Percentiles rank a stretch among this genome's conserved stretches.
These are phyloP conservation scores for Coemansia sp. DNA, from an alignment of 192 early-diverging fungal species.

Conservation along the genomic window DNA sequence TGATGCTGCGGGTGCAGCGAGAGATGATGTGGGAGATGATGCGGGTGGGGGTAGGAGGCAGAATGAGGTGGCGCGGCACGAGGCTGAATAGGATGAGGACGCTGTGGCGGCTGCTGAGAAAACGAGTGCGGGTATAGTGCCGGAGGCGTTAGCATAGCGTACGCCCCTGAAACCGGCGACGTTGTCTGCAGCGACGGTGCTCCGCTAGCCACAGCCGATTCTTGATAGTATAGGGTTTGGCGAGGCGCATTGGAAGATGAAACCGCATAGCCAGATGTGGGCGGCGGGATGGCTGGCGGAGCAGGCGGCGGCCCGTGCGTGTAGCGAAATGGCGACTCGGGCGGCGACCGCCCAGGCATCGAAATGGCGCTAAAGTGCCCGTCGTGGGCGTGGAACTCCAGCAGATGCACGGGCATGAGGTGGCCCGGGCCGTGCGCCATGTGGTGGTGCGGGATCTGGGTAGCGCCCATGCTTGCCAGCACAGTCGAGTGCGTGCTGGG, in stretches of 20 bases:
- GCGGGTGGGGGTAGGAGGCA: constrained; percentile 13
- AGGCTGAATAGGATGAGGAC: background rate
- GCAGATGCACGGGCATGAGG: constrained; percentile 1
- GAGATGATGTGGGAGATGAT: constrained; percentile 12
- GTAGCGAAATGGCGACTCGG: constrained; percentile 48
- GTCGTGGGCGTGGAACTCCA: constrained; percentile 10
- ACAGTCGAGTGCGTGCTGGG: constrained; percentile 26
- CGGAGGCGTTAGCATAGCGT: constrained; percentile 38
- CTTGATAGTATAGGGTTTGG: constrained; percentile 19
- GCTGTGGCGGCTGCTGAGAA: constrained; percentile 25
- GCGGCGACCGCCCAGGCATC: constrained; percentile 34
- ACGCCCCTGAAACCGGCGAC: constrained; percentile 16
- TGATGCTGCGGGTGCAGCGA: constrained; percentile 19
- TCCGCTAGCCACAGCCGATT: constrained; percentile 3
- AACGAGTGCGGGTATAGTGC: constrained; percentile 41
- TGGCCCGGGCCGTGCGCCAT: constrained; percentile 1
- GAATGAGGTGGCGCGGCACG: constrained; percentile 12
- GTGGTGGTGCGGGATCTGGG: constrained; percentile 8
- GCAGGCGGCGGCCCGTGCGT: constrained; percentile 41
- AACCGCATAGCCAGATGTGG: constrained; percentile 9
- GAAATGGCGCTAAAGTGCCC: constrained; percentile 16
- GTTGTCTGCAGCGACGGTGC: constrained; percentile 16
- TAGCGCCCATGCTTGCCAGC: background rate
- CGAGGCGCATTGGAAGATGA: constrained; percentile 18
- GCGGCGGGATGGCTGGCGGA: constrained; percentile 34